Conservation (phyloP, 805 yeast species). For the Sungouiozyma ichnusensis region DNA sequence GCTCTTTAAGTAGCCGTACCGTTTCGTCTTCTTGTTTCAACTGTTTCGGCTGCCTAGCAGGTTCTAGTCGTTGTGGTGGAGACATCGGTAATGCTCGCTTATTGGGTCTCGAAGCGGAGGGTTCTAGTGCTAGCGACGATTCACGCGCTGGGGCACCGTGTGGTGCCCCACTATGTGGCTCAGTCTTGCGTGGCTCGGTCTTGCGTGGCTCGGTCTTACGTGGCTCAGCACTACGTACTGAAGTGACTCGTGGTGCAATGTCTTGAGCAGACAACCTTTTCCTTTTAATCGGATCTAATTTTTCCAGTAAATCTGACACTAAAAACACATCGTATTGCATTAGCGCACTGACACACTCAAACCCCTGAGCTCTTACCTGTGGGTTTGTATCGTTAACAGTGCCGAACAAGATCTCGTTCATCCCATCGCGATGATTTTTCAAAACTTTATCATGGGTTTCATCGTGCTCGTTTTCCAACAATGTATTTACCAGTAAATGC, state of each 20-base stretch:
- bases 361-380: constrained; percentile 68
- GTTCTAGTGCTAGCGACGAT: neutral
- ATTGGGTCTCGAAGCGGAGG: constrained; percentile 38
- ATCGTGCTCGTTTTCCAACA: neutral
- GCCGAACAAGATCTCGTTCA: neutral
- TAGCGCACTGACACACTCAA: constrained; percentile 67
- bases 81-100: constrained; percentile 32
- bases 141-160: neutral
- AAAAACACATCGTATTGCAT: constrained; percentile 72
- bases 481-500: constrained; percentile 35
- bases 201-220: too few relatives aligned
- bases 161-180: neutral
- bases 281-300: constrained; percentile 68
- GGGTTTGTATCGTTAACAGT: constrained; percentile 77
- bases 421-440: constrained; percentile 23
- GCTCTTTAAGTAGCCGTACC: neutral
- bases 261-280: constrained; percentile 13
- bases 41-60: neutral
- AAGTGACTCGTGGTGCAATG: constrained; percentile 41
- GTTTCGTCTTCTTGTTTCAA: neutral
- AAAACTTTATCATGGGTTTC: constrained; percentile 5
- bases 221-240: neutral
- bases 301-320: constrained; percentile 49
- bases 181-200: neutral
- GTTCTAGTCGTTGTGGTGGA: constrained; percentile 4